Conservation (phyloP, 768 basidiomycete genomes). For the Amanita rubescens region DNA sequence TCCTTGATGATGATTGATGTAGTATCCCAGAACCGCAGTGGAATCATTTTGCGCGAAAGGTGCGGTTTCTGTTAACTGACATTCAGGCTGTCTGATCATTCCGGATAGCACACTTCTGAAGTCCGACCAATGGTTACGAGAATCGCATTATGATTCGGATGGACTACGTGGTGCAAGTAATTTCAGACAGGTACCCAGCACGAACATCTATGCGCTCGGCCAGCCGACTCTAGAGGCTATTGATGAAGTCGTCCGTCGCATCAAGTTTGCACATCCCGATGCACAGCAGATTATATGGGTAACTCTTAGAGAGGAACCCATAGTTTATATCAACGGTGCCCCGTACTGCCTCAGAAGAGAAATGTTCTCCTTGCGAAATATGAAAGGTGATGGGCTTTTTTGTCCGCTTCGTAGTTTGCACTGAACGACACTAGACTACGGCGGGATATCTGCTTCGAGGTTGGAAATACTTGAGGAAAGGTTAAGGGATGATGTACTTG, state of each 20-base stretch:
- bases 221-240: slow-evolving; percentile 90
- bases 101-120: slow-evolving; percentile 69
- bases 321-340: slow-evolving; percentile 87
- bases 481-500: slow-evolving; percentile 78
- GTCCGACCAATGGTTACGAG: slow-evolving; percentile 85
- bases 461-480: slow-evolving; percentile 89
- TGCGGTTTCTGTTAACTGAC: slow-evolving; percentile 21
- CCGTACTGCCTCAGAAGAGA: slow-evolving; percentile 88
- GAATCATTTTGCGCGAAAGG: slow-evolving; percentile 90
- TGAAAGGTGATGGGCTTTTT: slow-evolving; percentile 62
- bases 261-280: slow-evolving; percentile 53
- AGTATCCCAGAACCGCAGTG: slow-evolving; percentile 66
- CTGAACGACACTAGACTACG: slow-evolving; percentile 58
- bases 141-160: slow-evolving; percentile 56
- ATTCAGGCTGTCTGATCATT: background rate
- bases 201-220: slow-evolving; percentile 85
- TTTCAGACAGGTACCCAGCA: slow-evolving; percentile 77
- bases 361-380: slow-evolving; percentile 81
- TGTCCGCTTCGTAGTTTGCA: background rate
- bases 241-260: slow-evolving; percentile 61
- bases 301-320: slow-evolving; percentile 86
- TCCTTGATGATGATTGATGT: background rate
- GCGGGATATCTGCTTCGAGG: slow-evolving; percentile 87
- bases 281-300: slow-evolving; percentile 78
- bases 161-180: slow-evolving; percentile 91